Evolutionary conservation across 1,284 basidiomycete genomes (phyloP), one percentile per base, ranked within the genome.

Genomic region (Moesziomyces parantarcticus): DNA sequence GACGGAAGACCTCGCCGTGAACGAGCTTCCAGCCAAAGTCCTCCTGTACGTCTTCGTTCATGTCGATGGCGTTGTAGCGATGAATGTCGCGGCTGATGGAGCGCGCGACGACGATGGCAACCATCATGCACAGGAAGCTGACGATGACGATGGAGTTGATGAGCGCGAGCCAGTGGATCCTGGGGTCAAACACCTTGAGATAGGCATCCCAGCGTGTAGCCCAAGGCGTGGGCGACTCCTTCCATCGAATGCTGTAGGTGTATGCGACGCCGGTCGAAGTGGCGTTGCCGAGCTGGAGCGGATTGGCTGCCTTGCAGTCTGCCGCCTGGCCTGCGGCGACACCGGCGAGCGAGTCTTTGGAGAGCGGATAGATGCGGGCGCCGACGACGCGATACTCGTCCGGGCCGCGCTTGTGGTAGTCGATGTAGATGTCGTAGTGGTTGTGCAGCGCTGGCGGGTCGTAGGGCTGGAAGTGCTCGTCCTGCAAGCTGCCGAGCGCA

Each of bases 1-100:
- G 87, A 29, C 96, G 89, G 88, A 97, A 98, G 16, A 99, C 93
- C 85, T 99, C 96, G 29, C 93, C 94, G 78, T 97, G 94, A 11
- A 98, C 89, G 20, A 96, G 88, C 81, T 98, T 98, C 96, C 96
- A 99, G 5, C 96, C 96, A 88, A 92, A 97, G 80, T 99, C 96
- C 45, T 97, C 94, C 85, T 97, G 94, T 0, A 97, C 92, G 77
- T 97, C 94, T 84, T 98, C 95, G 75, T 90, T 92, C 34, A 96
- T 86, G 84, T 97, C 95, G 73, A 96, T 92, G 9, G 93, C 92
- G 80, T 98, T 97, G 86, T 98, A 99, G n/a, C 94, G 89, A 54
- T 90, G 90, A 68, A 98, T 96, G 86, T 99, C 96, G 81, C 92
- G 90, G 40, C 91, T 89, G 45, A 98, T 91, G 39, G 90, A 94